Evolutionary conservation across 768 basidiomycete species (phyloP).

Genomic region (Lactarius sp.): DNA sequence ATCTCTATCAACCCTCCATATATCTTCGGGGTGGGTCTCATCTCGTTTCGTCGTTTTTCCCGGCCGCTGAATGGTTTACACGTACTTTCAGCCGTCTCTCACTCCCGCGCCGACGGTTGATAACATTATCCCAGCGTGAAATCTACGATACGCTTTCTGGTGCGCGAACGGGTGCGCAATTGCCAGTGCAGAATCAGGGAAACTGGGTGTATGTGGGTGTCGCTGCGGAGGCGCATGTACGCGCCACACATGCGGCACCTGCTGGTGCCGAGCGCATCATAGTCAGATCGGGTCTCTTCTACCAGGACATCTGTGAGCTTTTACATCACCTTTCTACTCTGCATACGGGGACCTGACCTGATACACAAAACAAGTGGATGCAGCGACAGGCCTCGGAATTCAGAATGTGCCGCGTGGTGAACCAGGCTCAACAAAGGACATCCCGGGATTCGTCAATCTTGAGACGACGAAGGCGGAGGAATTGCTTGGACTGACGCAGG

Average conservation of each 20-base stretch:
- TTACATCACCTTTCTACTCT: too few relatives aligned
- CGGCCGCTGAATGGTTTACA: neutral
- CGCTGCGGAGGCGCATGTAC: slow-evolving; percentile 16
- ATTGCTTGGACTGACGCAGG: too few relatives aligned
- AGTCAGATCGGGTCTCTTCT: too few relatives aligned
- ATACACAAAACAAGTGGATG: too few relatives aligned
- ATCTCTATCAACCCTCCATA: slow-evolving; percentile 49
- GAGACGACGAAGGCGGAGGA: too few relatives aligned
- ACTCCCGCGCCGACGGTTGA: slow-evolving; percentile 11
- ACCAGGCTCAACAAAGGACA: too few relatives aligned
- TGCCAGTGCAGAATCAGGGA: neutral
- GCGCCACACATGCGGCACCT: neutral
- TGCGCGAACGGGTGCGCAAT: neutral
- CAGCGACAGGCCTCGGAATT: too few relatives aligned
- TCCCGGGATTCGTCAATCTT: too few relatives aligned
- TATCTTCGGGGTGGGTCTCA: slow-evolving; percentile 12
- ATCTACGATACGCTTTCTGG: slow-evolving; percentile 16
- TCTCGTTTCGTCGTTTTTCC: neutral
- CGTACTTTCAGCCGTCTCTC: slow-evolving; percentile 30
- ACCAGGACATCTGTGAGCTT: too few relatives aligned
- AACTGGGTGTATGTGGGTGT: slow-evolving; percentile 10
- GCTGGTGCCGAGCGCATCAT: too few relatives aligned
- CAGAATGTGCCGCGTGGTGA: too few relatives aligned
- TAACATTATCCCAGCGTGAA: slow-evolving; percentile 18
- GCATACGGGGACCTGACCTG: too few relatives aligned